phyloP scores from a whole-genome alignment of 2,329 filamentous ascomycete genomes.

The Diaporthe ilicicola region DNA sequence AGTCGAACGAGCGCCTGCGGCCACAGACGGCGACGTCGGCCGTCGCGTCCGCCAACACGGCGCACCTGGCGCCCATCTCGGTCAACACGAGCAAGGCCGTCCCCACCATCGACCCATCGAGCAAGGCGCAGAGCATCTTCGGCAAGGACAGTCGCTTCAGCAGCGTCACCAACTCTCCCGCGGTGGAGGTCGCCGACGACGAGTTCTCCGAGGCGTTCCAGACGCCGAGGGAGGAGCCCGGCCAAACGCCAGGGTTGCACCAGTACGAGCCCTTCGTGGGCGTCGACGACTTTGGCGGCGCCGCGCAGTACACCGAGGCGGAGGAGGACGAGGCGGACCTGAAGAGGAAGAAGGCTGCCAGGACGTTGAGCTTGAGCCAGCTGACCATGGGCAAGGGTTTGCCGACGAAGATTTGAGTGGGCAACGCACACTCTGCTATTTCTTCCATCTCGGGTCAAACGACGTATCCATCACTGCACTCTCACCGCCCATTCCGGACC shows the following conservation, averaged over 20 bases:
- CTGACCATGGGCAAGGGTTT: slow-evolving; percentile 57
- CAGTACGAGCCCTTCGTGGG: slow-evolving; percentile 51
- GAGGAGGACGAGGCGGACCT: slow-evolving; percentile 40
- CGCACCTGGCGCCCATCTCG: slow-evolving; percentile 28
- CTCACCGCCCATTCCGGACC: background rate
- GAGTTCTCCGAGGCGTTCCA: slow-evolving; percentile 57
- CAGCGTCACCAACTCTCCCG: slow-evolving; percentile 36
- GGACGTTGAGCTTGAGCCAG: slow-evolving; percentile 71
- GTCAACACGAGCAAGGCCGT: slow-evolving; percentile 10
- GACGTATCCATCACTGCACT: background rate
- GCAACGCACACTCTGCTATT: background rate
- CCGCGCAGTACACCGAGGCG: slow-evolving; percentile 45
- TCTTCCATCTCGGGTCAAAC: background rate
- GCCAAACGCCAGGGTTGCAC: slow-evolving; percentile 38
- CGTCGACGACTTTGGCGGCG: slow-evolving; percentile 46
- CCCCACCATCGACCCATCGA: slow-evolving; percentile 30
- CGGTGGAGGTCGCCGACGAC: slow-evolving; percentile 40
- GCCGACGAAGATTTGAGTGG: slow-evolving; percentile 38
- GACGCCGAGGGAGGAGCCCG: slow-evolving; percentile 59
- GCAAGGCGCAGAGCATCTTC: slow-evolving; percentile 40
- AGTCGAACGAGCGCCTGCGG: slow-evolving; percentile 40
- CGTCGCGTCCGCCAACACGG: slow-evolving; percentile 35
- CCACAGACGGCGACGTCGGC: slow-evolving; percentile 32
- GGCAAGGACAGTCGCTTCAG: slow-evolving; percentile 45
- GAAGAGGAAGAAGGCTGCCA: slow-evolving; percentile 62